Evolutionary conservation across 2,329 filamentous ascomycete species (phyloP).

Genomic region (Lasiodiplodia sp.): DNA sequence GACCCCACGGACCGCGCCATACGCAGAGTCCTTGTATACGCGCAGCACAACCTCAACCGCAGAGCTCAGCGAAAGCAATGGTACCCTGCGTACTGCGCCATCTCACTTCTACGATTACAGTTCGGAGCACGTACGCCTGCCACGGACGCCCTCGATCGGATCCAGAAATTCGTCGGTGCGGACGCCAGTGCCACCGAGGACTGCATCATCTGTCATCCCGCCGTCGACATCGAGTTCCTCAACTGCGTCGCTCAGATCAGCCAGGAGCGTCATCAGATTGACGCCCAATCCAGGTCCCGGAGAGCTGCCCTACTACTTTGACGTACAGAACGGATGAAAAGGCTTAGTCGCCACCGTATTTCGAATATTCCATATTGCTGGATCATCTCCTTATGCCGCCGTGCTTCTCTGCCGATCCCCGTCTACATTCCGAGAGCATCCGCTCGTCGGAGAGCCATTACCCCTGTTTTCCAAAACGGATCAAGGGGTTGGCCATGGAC

Average conservation of each 20-base stretch:
- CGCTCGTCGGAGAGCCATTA: too few relatives aligned
- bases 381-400: neutral
- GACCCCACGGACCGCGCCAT: slow-evolving; percentile 37
- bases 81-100: slow-evolving; percentile 23
- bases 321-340: slow-evolving; percentile 22
- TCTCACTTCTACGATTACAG: slow-evolving; percentile 17
- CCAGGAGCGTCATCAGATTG: slow-evolving; percentile 28
- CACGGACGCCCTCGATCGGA: slow-evolving; percentile 11
- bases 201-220: neutral
- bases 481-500: too few relatives aligned
- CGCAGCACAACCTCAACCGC: slow-evolving; percentile 25
- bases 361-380: neutral
- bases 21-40: slow-evolving; percentile 31
- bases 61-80: slow-evolving; percentile 19
- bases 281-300: slow-evolving; percentile 27
- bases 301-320: slow-evolving; percentile 26
- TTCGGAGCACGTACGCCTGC: neutral
- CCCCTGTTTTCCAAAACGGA: too few relatives aligned
- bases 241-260: slow-evolving; percentile 13
- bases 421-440: too few relatives aligned
- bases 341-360: neutral
- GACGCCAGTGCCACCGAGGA: slow-evolving; percentile 15
- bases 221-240: slow-evolving; percentile 8
- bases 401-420: neutral
- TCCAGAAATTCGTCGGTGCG: slow-evolving; percentile 7